These are phyloP conservation scores for Lactarius psammicola DNA, from an alignment of 768 basidiomycete genomes.

Conservation along the genomic window DNA sequence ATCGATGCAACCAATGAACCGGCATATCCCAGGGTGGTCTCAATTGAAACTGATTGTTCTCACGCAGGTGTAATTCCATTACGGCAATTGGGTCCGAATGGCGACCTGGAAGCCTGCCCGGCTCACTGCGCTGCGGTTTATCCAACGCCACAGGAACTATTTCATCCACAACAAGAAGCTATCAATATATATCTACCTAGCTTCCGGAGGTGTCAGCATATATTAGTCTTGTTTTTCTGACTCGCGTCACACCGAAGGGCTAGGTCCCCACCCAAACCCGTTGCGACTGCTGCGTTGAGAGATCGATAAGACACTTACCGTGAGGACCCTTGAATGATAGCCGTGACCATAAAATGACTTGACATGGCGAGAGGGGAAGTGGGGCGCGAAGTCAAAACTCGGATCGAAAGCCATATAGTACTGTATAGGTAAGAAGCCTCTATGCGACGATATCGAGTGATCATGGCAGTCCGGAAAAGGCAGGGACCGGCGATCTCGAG, in stretches of 20 bases:
- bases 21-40: neutral
- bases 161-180: neutral
- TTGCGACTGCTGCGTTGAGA: no score
- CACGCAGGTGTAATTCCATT: neutral
- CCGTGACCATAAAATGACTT: neutral
- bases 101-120: neutral
- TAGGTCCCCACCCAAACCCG: neutral
- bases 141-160: neutral
- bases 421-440: neutral
- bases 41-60: neutral
- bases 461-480: neutral
- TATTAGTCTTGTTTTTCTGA: neutral
- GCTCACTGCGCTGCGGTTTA: neutral
- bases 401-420: neutral
- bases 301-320: neutral
- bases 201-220: no score
- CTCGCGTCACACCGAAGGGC: neutral
- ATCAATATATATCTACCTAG: no score
- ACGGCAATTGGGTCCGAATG: neutral
- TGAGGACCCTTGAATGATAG: neutral
- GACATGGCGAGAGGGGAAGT: neutral
- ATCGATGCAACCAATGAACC: neutral
- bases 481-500: neutral
- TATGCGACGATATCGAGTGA: neutral
- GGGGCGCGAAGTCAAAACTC: neutral